Base-by-base conservation (phyloP, 192 early-diverging fungal genomes). In the Mortierella hygrophila region DNA sequence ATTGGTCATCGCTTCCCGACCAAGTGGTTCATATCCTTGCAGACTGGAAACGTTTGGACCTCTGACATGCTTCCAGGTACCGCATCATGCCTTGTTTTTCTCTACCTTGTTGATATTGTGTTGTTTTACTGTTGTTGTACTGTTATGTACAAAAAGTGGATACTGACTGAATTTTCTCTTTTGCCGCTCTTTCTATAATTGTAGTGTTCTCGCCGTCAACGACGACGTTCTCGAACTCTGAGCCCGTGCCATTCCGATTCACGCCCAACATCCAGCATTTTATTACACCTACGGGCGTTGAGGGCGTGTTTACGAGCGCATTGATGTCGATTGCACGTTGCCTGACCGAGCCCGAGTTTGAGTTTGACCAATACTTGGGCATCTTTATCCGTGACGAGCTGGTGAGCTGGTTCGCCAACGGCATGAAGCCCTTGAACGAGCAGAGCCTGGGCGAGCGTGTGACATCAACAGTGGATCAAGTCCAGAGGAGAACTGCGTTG, bases 261-360 rank as follows among this genome's bases (percentile, higher is more conserved):
- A 99, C 99, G 13, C 99, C 98, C 18, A 98, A 97, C 89, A 95
- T 99, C 71, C 98, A 99, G 91, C 89, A 95, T 44, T 99, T 99
- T 90, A 95, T 99, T 65, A 97, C 96, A 9, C 95, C 95, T 40
- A 93, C 96, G 76, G 98, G 98, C 8, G 91, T 99, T 10, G 99
- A 99, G 74, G 98, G 99, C 21, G 92, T 97, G 13, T 97, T 99
- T 79, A 94, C 94, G 26, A 93, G 92, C 68, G 93, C 93, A 11
- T 76, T 99, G 20, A 94, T 98, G 93, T 93, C 97, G 44, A 95
- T 98, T 72, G 96, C 92, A 0, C 93, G 95, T 26, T 93, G 95
- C 29, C 82, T 99, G 74, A 94, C 94, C 0, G 96, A 97, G 69
- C 95, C 94, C 52, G 96, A 96, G 89, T 93, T 95, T 78, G 96